phyloP scores from a whole-genome alignment of 257 asterid species.

The Lantana camara region DNA sequence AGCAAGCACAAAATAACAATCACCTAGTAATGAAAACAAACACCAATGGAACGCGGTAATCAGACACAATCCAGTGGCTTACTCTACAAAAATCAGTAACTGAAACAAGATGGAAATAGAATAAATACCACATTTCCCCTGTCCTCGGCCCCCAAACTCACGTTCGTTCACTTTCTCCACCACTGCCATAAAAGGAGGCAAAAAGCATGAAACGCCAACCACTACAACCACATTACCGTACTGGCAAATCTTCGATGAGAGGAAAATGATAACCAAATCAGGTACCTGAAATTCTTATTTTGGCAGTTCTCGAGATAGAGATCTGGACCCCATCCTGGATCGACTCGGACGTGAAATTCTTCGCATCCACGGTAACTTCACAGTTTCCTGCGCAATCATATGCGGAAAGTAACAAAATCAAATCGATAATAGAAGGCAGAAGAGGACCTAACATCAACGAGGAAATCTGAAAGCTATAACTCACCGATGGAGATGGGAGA shows the following conservation, averaged over 20 bases:
- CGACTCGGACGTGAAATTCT: slow-evolving; percentile 48
- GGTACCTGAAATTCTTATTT: slow-evolving; percentile 55
- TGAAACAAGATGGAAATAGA: slow-evolving; percentile 9
- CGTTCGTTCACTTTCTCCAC: slow-evolving; percentile 35
- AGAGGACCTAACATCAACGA: neutral
- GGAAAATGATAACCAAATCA: neutral
- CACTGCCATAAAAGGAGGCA: slow-evolving; percentile 37
- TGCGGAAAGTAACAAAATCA: neutral
- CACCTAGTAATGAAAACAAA: slow-evolving; percentile 39
- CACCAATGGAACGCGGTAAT: slow-evolving; percentile 13
- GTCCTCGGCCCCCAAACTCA: slow-evolving; percentile 22
- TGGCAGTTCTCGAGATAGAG: slow-evolving; percentile 50
- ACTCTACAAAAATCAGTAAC: neutral
- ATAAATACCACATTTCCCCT: slow-evolving; percentile 44
- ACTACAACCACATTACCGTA: neutral
- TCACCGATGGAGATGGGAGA: slow-evolving; percentile 64
- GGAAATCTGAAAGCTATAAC: neutral
- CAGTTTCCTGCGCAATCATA: slow-evolving; percentile 57
- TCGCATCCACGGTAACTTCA: slow-evolving; percentile 62
- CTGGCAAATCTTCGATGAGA: no score
- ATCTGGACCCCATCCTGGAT: slow-evolving; percentile 47
- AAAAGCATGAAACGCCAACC: neutral
- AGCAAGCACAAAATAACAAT: slow-evolving; percentile 59
- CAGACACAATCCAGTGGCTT: neutral
- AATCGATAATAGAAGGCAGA: neutral